A percentile compares a stretch with the other conserved stretches of the same genome.
phyloP scores from a whole-genome alignment of 2,329 filamentous ascomycete species.

The Aspergillus neotritici region DNA sequence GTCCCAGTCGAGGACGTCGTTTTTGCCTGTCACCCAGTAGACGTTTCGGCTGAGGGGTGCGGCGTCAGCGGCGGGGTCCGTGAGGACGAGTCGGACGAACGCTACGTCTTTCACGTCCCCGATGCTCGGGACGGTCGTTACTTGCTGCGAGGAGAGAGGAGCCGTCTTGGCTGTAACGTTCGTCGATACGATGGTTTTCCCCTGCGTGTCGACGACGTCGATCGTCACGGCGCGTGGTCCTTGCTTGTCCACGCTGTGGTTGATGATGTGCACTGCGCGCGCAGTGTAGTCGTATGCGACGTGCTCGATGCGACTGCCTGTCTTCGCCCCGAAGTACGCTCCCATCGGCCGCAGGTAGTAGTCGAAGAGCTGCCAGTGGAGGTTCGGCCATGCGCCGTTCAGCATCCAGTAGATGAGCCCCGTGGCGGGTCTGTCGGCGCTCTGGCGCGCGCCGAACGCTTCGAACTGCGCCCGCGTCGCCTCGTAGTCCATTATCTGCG shows the following conservation, averaged over 20 bases:
- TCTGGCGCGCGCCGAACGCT: conserved; percentile 50
- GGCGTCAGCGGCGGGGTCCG: conserved; percentile 20
- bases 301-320: conserved; percentile 48
- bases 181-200: conserved; percentile 38
- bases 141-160: conserved; percentile 43
- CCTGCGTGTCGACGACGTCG: conserved; percentile 48
- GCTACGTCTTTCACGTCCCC: conserved; percentile 38
- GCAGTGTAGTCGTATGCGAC: conserved; percentile 51
- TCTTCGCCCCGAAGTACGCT: conserved; percentile 56
- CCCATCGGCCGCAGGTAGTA: conserved; percentile 56
- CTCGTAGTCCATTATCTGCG: conserved; percentile 61
- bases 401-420: conserved; percentile 64
- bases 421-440: conserved; percentile 48
- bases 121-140: conserved; percentile 30
- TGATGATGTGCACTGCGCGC: conserved; percentile 48
- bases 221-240: conserved; percentile 43
- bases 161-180: conserved; percentile 31
- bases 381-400: conserved; percentile 58
- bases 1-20: conserved; percentile 52
- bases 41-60: conserved; percentile 53
- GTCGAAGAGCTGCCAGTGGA: conserved; percentile 63
- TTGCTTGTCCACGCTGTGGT: conserved; percentile 42
- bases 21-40: conserved; percentile 51
- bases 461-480: conserved; percentile 57
- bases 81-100: conserved; percentile 49